Evolutionary conservation across 2,329 filamentous ascomycete species (phyloP).

Genomic region (Geosmithia putterillii): DNA sequence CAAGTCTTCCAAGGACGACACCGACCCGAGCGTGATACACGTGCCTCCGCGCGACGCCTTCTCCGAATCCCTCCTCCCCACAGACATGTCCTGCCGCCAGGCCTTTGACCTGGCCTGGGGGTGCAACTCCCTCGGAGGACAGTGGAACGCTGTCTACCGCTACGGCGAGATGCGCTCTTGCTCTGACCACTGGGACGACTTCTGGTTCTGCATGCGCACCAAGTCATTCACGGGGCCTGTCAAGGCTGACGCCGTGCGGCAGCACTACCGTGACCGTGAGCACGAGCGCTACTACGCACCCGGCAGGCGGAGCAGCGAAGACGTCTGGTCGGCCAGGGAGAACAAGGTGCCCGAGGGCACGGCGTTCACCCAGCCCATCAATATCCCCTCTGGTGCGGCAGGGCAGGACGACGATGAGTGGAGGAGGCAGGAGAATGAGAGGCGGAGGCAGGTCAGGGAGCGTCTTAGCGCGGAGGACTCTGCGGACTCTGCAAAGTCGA

Average conservation of each 20-base stretch:
- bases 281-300: slow-evolving; percentile 53
- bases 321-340: slow-evolving; percentile 72
- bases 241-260: slow-evolving; percentile 49
- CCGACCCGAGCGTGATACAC: slow-evolving; percentile 6
- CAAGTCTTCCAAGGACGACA: slow-evolving; percentile 14
- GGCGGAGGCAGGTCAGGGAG: slow-evolving; percentile 21
- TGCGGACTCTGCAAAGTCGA: background rate
- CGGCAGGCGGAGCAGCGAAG: slow-evolving; percentile 64
- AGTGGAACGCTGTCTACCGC: slow-evolving; percentile 86
- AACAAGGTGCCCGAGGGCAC: slow-evolving; percentile 40
- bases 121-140: slow-evolving; percentile 82
- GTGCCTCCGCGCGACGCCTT: slow-evolving; percentile 28
- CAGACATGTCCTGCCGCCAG: slow-evolving; percentile 75
- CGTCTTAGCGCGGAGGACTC: slow-evolving; percentile 10
- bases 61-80: slow-evolving; percentile 61
- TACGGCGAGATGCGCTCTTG: slow-evolving; percentile 68
- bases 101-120: slow-evolving; percentile 91
- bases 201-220: slow-evolving; percentile 95
- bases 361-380: slow-evolving; percentile 30
- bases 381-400: slow-evolving; percentile 12
- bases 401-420: slow-evolving; percentile 27
- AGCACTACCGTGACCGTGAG: slow-evolving; percentile 56
- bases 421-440: slow-evolving; percentile 18
- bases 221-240: slow-evolving; percentile 48
- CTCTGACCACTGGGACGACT: slow-evolving; percentile 79